Percentiles rank a stretch among this genome's conserved stretches.
phyloP scores from a whole-genome alignment of 2,329 filamentous ascomycete species.

The Akanthomyces muscarius region DNA sequence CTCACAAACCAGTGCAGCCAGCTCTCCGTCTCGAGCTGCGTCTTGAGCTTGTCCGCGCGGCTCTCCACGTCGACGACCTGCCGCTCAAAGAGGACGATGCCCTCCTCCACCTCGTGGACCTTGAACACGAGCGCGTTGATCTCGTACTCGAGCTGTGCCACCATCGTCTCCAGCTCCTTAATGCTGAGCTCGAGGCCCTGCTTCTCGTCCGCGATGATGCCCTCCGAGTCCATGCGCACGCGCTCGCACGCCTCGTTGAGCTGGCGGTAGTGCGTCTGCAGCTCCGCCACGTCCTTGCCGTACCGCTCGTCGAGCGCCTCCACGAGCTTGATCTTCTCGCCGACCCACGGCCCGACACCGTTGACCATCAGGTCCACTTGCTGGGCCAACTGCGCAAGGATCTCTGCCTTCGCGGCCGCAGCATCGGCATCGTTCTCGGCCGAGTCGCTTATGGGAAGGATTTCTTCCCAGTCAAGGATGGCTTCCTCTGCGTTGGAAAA shows the following conservation, averaged over 20 bases:
- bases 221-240: slow-evolving; percentile 63
- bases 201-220: slow-evolving; percentile 66
- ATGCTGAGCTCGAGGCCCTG: slow-evolving; percentile 64
- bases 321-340: slow-evolving; percentile 52
- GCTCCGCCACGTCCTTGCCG: slow-evolving; percentile 58
- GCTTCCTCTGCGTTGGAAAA: slow-evolving; percentile 73
- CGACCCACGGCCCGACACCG: slow-evolving; percentile 58
- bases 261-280: slow-evolving; percentile 65
- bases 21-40: slow-evolving; percentile 59
- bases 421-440: slow-evolving; percentile 24
- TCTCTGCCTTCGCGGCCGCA: slow-evolving; percentile 41
- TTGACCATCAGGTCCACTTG: slow-evolving; percentile 49
- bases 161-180: slow-evolving; percentile 74
- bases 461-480: slow-evolving; percentile 62
- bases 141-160: slow-evolving; percentile 89
- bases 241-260: slow-evolving; percentile 66
- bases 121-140: slow-evolving; percentile 74
- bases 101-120: slow-evolving; percentile 82
- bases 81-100: slow-evolving; percentile 72
- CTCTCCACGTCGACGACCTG: slow-evolving; percentile 70
- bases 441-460: slow-evolving; percentile 40
- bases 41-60: slow-evolving; percentile 58
- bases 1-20: slow-evolving; percentile 62
- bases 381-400: slow-evolving; percentile 53
- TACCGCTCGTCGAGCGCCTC: slow-evolving; percentile 59